A percentile compares a stretch with the other conserved stretches of the same genome.
These are phyloP conservation scores for Populus hybrid DNA, from an alignment of 441 rosid genomes.

Conservation along the genomic window DNA sequence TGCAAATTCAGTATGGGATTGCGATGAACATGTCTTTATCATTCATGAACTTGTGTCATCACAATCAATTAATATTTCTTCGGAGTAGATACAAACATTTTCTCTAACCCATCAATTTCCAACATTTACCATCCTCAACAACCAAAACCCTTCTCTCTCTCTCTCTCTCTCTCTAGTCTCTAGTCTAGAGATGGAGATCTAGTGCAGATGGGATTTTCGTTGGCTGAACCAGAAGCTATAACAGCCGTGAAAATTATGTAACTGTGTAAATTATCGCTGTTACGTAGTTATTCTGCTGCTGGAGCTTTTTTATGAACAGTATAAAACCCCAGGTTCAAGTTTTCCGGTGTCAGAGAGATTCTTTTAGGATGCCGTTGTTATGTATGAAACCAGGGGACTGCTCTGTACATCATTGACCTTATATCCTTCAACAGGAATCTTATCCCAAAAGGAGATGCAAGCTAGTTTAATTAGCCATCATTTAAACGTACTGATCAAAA, in stretches of 20 bases:
- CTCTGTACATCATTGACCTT: background rate
- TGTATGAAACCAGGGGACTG: background rate
- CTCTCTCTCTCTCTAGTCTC: background rate
- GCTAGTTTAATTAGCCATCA: background rate
- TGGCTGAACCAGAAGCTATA: background rate
- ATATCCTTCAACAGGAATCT: background rate
- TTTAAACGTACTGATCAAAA: too few relatives aligned
- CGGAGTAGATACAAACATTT: constrained; percentile 18
- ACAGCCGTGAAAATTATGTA: background rate
- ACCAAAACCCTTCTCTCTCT: constrained; percentile 13
- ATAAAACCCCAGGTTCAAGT: background rate
- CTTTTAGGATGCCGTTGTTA: background rate
- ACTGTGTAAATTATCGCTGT: background rate
- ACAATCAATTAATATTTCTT: constrained; percentile 13
- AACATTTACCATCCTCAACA: constrained; percentile 45
- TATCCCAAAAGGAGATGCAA: background rate
- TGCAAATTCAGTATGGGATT: constrained; percentile 35
- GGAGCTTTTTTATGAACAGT: background rate
- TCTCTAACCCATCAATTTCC: constrained; percentile 37
- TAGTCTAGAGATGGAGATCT: background rate
- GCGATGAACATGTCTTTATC: constrained; percentile 20
- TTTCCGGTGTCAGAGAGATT: constrained; percentile 12
- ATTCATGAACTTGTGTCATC: constrained; percentile 4
- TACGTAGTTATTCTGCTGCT: background rate
- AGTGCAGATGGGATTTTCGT: background rate